These are phyloP conservation scores for Ascochyta lentis DNA, from an alignment of 2,329 filamentous ascomycete species.

Conservation along the genomic window DNA sequence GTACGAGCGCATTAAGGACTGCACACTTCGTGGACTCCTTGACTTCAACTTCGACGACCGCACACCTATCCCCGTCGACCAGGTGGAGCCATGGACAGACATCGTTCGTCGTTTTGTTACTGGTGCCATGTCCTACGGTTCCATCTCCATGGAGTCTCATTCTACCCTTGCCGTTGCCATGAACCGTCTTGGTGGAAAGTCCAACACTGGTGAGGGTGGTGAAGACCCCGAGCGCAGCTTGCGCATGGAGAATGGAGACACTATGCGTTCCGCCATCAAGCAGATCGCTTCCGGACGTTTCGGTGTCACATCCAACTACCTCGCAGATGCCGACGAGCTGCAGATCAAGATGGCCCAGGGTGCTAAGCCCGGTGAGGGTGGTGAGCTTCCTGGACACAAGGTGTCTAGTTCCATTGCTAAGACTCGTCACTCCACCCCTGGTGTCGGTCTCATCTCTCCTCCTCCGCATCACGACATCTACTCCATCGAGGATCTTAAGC, in stretches of 20 bases:
- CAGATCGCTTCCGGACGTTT: conserved; percentile 96
- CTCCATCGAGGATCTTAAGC: conserved; percentile 97
- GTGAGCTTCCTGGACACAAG: conserved; percentile 96
- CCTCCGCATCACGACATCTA: conserved; percentile 98
- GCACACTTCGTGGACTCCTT: conserved; percentile 89
- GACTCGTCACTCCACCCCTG: conserved; percentile 93
- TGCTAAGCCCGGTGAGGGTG: conserved; percentile 96
- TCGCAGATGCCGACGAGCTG: conserved; percentile 92
- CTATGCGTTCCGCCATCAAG: conserved; percentile 97
- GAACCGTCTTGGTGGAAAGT: conserved; percentile 96
- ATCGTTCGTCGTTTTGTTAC: conserved; percentile 97
- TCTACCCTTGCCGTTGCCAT: conserved; percentile 94
- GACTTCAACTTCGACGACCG: conserved; percentile 95
- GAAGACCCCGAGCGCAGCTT: conserved; percentile 92
- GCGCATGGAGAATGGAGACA: conserved; percentile 87
- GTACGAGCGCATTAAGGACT: conserved; percentile 96
- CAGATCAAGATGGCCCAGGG: conserved; percentile 99
- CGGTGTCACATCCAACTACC: conserved; percentile 92
- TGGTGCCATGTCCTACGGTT: conserved; percentile 97
- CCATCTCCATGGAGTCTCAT: conserved; percentile 98
- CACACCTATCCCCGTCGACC: conserved; percentile 86
- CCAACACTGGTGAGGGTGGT: conserved; percentile 96
- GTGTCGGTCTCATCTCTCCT: conserved; percentile 93
- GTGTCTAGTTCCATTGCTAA: conserved; percentile 92
- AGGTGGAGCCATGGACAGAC: conserved; percentile 97